phyloP scores from a whole-genome alignment of 768 basidiomycete species.

The Trametes gibbosa region DNA sequence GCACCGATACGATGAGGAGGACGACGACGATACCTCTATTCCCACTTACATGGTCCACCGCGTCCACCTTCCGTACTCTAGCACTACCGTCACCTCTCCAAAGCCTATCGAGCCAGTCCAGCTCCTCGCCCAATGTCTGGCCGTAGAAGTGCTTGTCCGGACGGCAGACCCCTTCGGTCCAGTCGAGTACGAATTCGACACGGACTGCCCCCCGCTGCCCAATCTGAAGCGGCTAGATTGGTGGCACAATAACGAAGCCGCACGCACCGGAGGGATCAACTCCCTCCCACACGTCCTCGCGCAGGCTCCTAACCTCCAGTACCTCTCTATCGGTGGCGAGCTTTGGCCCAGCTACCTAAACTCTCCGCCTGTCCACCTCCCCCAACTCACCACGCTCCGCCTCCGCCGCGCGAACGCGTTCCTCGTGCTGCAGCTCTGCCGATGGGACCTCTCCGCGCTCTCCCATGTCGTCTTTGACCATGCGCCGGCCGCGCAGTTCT shows the following conservation, averaged over 20 bases:
- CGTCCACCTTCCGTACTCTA: constrained; percentile 55
- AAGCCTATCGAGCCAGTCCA: constrained; percentile 38
- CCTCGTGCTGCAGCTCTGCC: constrained; percentile 46
- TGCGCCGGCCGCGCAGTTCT: constrained; percentile 34
- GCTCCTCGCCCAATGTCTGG: constrained; percentile 47
- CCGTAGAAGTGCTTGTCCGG: constrained; percentile 54
- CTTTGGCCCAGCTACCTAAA: constrained; percentile 27
- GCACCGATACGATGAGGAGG: constrained; percentile 1
- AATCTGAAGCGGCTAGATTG: constrained; percentile 64
- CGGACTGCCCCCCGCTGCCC: constrained; percentile 42
- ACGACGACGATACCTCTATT: constrained; percentile 20
- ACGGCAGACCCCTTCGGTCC: constrained; percentile 53
- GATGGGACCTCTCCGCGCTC: constrained; percentile 55
- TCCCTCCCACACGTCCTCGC: constrained; percentile 51
- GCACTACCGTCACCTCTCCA: constrained; percentile 42
- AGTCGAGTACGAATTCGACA: constrained; percentile 53
- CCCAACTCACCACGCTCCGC: constrained; percentile 52
- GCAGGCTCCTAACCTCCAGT: constrained; percentile 52
- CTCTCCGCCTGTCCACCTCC: constrained; percentile 37
- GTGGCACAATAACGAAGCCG: constrained; percentile 59
- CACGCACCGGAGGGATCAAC: constrained; percentile 65
- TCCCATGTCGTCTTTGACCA: constrained; percentile 51
- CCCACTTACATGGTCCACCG: constrained; percentile 43
- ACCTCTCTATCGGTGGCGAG: constrained; percentile 54
- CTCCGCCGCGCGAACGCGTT: constrained; percentile 46